Percentiles rank a stretch among this genome's conserved stretches.
phyloP scores from a whole-genome alignment of 2,329 filamentous ascomycete species.

The Mollisia scopiformis region DNA sequence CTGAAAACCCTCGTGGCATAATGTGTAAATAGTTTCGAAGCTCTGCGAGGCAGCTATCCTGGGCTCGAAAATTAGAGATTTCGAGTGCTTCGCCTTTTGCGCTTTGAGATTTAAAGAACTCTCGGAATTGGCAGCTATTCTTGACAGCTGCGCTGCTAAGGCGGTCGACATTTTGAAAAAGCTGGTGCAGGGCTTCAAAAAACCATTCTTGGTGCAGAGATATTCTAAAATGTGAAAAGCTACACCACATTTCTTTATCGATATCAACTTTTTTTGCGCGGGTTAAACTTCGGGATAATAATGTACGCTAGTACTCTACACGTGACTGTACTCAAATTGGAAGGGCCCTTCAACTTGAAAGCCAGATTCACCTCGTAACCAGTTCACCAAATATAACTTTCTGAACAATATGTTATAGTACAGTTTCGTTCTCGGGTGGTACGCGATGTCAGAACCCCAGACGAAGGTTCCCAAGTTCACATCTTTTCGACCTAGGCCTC shows the following conservation, averaged over 20 bases:
- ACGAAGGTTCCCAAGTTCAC: constrained; percentile 68
- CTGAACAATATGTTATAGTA: constrained; percentile 18
- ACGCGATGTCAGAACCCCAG: constrained; percentile 30
- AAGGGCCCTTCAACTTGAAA: not conserved
- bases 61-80: constrained; percentile 92
- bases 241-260: not conserved
- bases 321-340: not conserved
- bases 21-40: constrained; percentile 84
- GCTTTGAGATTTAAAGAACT: constrained; percentile 91
- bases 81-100: constrained; percentile 87
- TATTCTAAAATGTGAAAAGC: not conserved
- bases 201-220: not conserved
- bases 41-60: constrained; percentile 84
- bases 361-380: not conserved
- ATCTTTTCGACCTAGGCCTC: constrained; percentile 66
- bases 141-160: constrained; percentile 90
- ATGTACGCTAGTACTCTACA: no score
- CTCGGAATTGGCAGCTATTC: constrained; percentile 87
- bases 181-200: not conserved
- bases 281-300: not conserved
- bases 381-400: not conserved
- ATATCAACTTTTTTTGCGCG: constrained; percentile 8
- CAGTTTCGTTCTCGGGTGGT: not conserved
- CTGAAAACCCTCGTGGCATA: constrained; percentile 87
- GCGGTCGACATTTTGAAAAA: constrained; percentile 70